A percentile compares a stretch with the other conserved stretches of the same genome.
Evolutionary conservation across 2,329 filamentous ascomycete genomes (phyloP).

Genomic region (Phyllosticta ampelicida): DNA sequence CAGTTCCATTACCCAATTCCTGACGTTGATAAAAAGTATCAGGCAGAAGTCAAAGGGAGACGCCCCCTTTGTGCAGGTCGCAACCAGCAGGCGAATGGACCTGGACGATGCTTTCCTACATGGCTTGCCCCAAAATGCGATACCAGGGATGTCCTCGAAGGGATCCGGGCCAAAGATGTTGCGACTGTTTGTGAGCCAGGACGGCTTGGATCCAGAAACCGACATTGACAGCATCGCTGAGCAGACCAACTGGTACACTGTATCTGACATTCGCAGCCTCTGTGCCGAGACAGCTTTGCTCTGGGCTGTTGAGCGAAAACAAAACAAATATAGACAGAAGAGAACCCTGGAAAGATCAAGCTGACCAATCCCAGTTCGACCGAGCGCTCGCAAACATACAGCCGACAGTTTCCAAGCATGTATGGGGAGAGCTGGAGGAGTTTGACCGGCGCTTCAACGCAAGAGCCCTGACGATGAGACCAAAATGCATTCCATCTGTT

Average conservation of each 20-base stretch:
- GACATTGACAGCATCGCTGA: not conserved
- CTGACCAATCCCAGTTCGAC: not conserved
- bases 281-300: not conserved
- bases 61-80: not conserved
- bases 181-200: not conserved
- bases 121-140: not conserved
- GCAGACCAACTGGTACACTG: not conserved
- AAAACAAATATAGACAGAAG: not conserved
- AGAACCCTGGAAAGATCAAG: not conserved
- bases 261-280: not conserved
- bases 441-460: not conserved
- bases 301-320: not conserved
- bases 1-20: conserved; percentile 2
- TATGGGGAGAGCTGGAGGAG: not conserved
- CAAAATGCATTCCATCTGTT: not conserved
- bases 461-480: not conserved
- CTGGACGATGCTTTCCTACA: conserved; percentile 3
- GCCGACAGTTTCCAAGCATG: not conserved
- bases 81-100: conserved; percentile 2
- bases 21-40: not conserved
- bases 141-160: not conserved
- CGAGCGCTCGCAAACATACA: not conserved
- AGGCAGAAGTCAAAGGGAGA: not conserved
- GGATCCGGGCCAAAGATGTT: not conserved
- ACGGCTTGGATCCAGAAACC: not conserved